Evolutionary conservation across 1,284 basidiomycete genomes (phyloP), one percentile per base, ranked within the genome.

Genomic region (Rugosomyces carneus): DNA sequence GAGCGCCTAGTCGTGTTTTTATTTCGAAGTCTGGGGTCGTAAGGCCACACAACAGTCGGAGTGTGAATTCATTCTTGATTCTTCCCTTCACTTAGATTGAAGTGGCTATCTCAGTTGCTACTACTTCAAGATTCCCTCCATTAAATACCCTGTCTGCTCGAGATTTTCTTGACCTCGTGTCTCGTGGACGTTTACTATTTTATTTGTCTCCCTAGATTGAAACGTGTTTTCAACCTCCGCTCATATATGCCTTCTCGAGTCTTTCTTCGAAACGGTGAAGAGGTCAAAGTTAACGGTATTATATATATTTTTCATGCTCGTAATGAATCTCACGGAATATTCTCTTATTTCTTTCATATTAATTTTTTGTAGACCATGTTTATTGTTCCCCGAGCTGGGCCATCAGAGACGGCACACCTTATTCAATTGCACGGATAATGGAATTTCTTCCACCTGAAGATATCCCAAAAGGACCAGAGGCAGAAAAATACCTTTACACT

Each of bases 381-480:
- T 97, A 97, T 65, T 89, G 92, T 66, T 92, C 92, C 24, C 86
- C 89, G 11, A 85, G 81, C 52, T 96, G 92, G 92, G 79, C 87
- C 42, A 77, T 88, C 46, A 82, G 93, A 47, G 91, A 94, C 60
- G 91, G 93, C 60, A 87, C 91, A 35, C 91, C 91, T 46, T 97
- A 96, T 67, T 91, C 87, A 40, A 83, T 97, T 41, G 93, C 89
- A 40, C 84, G 93, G 53, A 92, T 97, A 66, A 96, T 97, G 88
- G 90, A 95, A 67, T 95, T 96, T 60, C 75, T 96, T 31, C 85
- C 88, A 37, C 82, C 88, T 27, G 81, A 84, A 61, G 83, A 81
- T 49, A 71, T 74, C 54, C 69, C 75, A 53, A 75, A 72, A 59
- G 73, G 71, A 38, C 70, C 72, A 47, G 74, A 72, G 49, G 72